Evolutionary conservation across 257 asterid species (phyloP), one percentile per base, ranked within the genome.

Genomic region (Agastache rugosa): DNA sequence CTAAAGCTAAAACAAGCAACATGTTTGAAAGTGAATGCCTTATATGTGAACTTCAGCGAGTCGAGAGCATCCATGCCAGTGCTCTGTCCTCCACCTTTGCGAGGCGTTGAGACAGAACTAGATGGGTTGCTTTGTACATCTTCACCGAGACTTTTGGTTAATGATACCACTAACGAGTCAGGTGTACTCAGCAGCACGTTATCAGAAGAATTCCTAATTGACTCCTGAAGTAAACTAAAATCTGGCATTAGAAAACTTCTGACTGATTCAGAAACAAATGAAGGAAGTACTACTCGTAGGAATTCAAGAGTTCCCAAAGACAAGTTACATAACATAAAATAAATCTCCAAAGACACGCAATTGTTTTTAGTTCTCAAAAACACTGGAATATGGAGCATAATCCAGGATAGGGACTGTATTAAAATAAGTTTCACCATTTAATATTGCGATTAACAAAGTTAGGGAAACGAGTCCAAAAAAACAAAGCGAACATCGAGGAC

Each of bases 191-290:
- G 82, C 74, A 94, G 79, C 54, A 85, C 80, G 71, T 91, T 88
- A 81, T 94, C 99, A 71, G 99, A 90, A 67, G 99, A 92, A 83
- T 90, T 89, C 77, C 99, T 81, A 48, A 94, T 87, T 53, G 99
- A 94, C 72, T 92, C 99, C 97, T 93, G 90, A 76, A 73, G 68
- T 17, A 73, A 73, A 76, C 67, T 17, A 82, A 84, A 71, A 51
- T 37, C 65, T 53, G 35, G 63, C 12, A 69, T 77, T 75, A 79
- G 65, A 69, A 73, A 80, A 79, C 74, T 71, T 68, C 72, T n/a
- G 41, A 29, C 41, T 47, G 58, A 65, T 48, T 71, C 34, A 22
- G 69, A 63, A 35, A 72, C 63, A 53, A 71, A 63, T 63, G 60
- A 59, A 58, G 56, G 68, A 63, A 62, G 3, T 55, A 48, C 20